Evolutionary conservation across 768 basidiomycete species (phyloP), one percentile per base, ranked within the genome.

Genomic region (Gymnopilus dilepis): DNA sequence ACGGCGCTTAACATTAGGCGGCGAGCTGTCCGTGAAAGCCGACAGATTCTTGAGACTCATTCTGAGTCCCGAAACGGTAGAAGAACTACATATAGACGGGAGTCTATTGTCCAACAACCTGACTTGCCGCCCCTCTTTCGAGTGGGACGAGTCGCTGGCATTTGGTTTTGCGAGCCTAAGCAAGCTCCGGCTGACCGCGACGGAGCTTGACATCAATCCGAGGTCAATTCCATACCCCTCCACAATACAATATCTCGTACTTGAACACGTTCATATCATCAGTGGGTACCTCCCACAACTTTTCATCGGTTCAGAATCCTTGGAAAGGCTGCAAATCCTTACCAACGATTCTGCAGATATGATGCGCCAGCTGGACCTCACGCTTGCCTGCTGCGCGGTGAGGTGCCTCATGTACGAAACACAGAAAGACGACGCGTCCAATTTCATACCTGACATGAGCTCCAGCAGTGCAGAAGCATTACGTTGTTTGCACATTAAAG

Each of bases 111-210:
- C 62, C n/a, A 56, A 68, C 41, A 68, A 69, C 22, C 56, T 75
- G 34, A 62, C 62, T 52, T 53, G 63, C 17, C 69, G 62, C 24
- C 74, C 82, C 1, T 82, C 82, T 17, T 67, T 87, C 64, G 80
- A 81, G 63, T 86, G 85, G 84, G 83, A 85, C 65, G 83, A 85
- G 54, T 71, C 71, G 37, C 69, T 84, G n/a, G 74, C 77, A 2
- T 78, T 76, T 70, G 76, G 73, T 45, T 85, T 86, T 63, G 71
- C 77, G 8, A 76, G 69, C 58, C 76, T 86, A 30, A 72, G 69
- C 62, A 76, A 67, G 41, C 75, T 87, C 58, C 74, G 74, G 34
- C 71, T 86, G 30, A 77, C 77, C 33, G 67, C 78, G 60, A 65
- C 84, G 22, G 77, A 81, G 48, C 76, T 86, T 45, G 77, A 80